Evolutionary conservation across 192 early-diverging fungal species (phyloP).

Genomic region (Entomortierella lignicola): DNA sequence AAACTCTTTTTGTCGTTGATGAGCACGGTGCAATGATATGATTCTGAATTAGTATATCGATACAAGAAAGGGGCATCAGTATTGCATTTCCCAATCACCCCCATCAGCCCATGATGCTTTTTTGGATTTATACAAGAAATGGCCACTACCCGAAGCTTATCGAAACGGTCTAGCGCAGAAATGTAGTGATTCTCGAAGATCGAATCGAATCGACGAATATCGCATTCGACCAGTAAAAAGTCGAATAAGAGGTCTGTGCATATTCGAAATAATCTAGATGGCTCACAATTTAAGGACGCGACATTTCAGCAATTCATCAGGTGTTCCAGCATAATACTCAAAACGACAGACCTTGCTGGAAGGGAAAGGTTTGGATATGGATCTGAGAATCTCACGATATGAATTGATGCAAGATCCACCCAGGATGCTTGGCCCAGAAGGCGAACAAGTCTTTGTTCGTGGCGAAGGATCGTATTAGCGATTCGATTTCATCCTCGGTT

Average conservation of each 20-base stretch:
- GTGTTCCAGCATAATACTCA: constrained; percentile 2
- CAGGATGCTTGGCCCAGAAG: background rate
- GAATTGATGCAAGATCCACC: background rate
- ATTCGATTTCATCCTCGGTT: constrained; percentile 34
- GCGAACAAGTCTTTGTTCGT: constrained; percentile 9
- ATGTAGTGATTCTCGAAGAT: too few relatives aligned
- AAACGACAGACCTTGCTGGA: constrained; percentile 31
- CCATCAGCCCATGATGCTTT: constrained; percentile 21
- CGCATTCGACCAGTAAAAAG: too few relatives aligned
- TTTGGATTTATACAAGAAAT: constrained; percentile 33
- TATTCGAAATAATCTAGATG: too few relatives aligned
- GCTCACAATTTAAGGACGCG: constrained; percentile 26
- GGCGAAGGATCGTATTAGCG: constrained; percentile 20
- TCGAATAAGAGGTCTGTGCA: too few relatives aligned
- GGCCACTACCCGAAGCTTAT: constrained; percentile 13
- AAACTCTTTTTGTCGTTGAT: constrained; percentile 29
- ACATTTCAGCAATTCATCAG: constrained; percentile 26
- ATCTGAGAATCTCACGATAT: background rate
- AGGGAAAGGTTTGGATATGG: constrained; percentile 8
- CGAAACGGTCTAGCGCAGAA: too few relatives aligned
- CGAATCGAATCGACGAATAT: too few relatives aligned
- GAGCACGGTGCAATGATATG: constrained; percentile 37
- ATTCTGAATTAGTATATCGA: constrained; percentile 33
- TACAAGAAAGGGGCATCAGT: background rate
- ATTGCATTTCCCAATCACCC: constrained; percentile 4